These are phyloP conservation scores for Russula sp. DNA, from an alignment of 768 basidiomycete genomes.

Conservation along the genomic window DNA sequence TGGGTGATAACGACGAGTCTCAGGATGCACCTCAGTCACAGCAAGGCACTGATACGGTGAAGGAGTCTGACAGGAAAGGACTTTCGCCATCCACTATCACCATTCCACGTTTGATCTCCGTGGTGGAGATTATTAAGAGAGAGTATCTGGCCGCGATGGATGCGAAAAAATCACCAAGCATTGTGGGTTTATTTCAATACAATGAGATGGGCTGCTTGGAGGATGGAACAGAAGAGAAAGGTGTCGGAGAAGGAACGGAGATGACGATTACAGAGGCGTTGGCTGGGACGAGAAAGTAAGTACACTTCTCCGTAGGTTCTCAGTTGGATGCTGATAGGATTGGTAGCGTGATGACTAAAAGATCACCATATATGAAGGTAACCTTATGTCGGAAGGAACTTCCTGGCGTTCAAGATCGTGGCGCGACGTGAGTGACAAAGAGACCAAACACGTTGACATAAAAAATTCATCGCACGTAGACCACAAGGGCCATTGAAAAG, in stretches of 20 bases:
- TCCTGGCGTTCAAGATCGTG: conserved; percentile 29
- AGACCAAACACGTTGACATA: neutral
- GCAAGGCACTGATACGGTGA: conserved; percentile 1
- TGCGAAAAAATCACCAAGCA: conserved; percentile 25
- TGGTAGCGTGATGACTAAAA: conserved; percentile 26
- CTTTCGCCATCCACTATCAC: conserved; percentile 35
- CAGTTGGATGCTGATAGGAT: neutral
- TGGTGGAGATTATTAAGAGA: conserved; percentile 81
- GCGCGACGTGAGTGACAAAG: conserved; percentile 46
- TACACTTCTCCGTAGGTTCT: neutral
- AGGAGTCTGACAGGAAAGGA: conserved; percentile 22
- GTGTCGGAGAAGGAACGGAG: conserved; percentile 26
- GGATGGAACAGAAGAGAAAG: conserved; percentile 32
- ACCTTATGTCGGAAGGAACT: conserved; percentile 50
- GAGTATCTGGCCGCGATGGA: conserved; percentile 58
- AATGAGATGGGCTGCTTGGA: conserved; percentile 62
- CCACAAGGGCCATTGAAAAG: conserved; percentile 51
- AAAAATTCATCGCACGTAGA: conserved; percentile 32
- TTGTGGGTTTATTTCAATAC: conserved; percentile 66
- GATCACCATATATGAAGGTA: conserved; percentile 64
- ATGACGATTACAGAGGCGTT: conserved; percentile 37
- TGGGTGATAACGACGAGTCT: neutral
- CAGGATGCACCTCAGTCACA: conserved; percentile 5
- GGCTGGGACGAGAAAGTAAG: conserved; percentile 57
- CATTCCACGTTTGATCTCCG: conserved; percentile 63